These are phyloP conservation scores for Rosa multiflora DNA, from an alignment of 306 rosid species.

Conservation along the genomic window DNA sequence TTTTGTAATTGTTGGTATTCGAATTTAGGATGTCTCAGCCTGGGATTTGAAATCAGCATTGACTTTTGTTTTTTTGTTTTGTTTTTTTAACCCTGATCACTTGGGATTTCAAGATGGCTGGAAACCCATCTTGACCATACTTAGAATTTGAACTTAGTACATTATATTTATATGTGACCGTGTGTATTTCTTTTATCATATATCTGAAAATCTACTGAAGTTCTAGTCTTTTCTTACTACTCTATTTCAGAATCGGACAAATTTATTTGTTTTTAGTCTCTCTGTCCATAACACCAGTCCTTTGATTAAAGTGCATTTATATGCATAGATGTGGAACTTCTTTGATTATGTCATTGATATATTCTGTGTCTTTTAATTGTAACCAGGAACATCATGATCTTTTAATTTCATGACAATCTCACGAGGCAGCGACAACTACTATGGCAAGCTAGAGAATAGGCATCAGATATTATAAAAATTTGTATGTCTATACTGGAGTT, in stretches of 20 bases:
- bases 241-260: not conserved
- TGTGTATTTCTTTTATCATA: not conserved
- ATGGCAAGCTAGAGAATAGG: conserved; percentile 81
- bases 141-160: not conserved
- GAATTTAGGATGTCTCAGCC: not conserved
- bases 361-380: conserved; percentile 15
- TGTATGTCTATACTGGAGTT: conserved; percentile 78
- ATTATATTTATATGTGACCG: not conserved
- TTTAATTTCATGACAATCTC: conserved; percentile 68
- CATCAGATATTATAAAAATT: conserved; percentile 67
- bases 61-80: not conserved
- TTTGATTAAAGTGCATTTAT: not conserved
- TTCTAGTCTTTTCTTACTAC: not conserved
- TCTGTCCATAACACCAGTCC: not conserved
- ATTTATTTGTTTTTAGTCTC: not conserved
- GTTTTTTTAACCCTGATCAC: not conserved
- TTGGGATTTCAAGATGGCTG: not conserved
- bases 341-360: not conserved
- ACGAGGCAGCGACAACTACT: conserved; percentile 66
- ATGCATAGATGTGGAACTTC: not conserved
- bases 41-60: not conserved
- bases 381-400: conserved; percentile 73
- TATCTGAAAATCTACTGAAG: not conserved
- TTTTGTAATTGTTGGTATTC: not conserved
- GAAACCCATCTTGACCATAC: not conserved